Evolutionary conservation across 2,329 filamentous ascomycete genomes (phyloP).

Genomic region (Cladophialophora exuberans): DNA sequence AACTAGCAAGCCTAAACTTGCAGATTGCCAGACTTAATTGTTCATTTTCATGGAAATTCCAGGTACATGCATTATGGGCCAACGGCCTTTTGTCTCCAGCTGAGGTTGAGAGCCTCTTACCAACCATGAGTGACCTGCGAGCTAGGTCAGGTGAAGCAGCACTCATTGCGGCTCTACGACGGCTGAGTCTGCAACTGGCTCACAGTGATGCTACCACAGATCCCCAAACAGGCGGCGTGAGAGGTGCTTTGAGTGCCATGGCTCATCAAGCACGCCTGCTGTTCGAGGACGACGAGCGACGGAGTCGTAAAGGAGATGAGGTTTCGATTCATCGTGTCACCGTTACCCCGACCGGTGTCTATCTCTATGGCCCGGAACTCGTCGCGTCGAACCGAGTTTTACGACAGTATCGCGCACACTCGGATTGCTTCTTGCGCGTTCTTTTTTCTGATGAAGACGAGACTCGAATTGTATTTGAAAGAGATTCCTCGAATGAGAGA

Average conservation of each 20-base stretch:
- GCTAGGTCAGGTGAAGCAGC: slow-evolving; percentile 47
- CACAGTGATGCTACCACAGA: slow-evolving; percentile 27
- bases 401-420: slow-evolving; percentile 62
- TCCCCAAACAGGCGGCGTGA: slow-evolving; percentile 29
- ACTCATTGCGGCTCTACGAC: slow-evolving; percentile 40
- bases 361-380: slow-evolving; percentile 52
- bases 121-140: slow-evolving; percentile 53
- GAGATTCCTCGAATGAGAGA: slow-evolving; percentile 50
- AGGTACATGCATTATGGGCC: slow-evolving; percentile 53
- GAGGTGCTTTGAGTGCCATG: slow-evolving; percentile 8
- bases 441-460: slow-evolving; percentile 76
- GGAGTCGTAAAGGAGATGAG: background rate
- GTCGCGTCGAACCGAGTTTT: slow-evolving; percentile 73
- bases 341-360: slow-evolving; percentile 63
- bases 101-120: slow-evolving; percentile 51
- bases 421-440: slow-evolving; percentile 70
- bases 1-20: slow-evolving; percentile 31
- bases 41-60: slow-evolving; percentile 62
- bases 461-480: slow-evolving; percentile 62
- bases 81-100: slow-evolving; percentile 9
- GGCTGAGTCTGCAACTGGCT: slow-evolving; percentile 45
- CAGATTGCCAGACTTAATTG: slow-evolving; percentile 42
- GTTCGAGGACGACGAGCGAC: background rate
- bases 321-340: slow-evolving; percentile 56
- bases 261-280: background rate